Base-by-base conservation (phyloP, 2,329 filamentous ascomycete species). In the Aspergillus sp. region DNA sequence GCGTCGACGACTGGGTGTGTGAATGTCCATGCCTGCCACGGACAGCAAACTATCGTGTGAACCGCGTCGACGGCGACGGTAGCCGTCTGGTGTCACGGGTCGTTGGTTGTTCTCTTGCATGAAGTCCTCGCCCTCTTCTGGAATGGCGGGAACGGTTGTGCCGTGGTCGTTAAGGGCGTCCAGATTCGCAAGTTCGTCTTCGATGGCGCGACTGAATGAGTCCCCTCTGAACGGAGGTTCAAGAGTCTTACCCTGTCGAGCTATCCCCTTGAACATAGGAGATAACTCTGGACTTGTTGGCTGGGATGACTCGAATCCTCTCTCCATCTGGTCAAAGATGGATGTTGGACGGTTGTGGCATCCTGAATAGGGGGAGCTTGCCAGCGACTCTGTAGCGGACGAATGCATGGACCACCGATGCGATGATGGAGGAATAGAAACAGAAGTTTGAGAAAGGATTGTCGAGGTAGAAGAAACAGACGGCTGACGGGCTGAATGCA, bases 41-140 rank as follows among this genome's bases (percentile, higher is more conserved):
- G 90, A 96, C 56, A 96, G 80, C 52, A 96, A 84, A 15, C 88
- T 95, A 64, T 96, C 90, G 58, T 95, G 89, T 1, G 90, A 95
- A 30, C 25, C 25, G 25, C 25, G 25, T 30, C 25, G 25, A 12
- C 25, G 33, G 33, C 17, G 37, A 22, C 12, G n/a, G 13, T 37
- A 20, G 7, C 20, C 7, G 7, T 39, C 37, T 7, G 37, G 37
- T 9, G 37, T 19, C 2, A 17, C 10, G 19, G 33, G 33, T 17
- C 33, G 13, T 17, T 35, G 25, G 10, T 12, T 30, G 4, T 12
- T 30, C 25, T 30, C 25, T 30, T 30, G 25, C 25, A 53, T 49
- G 3, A 52, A 56, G 23, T 67, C 60, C 50, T 71, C 67, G 7
- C 62, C 56, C 49, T 72, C 68, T 54, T 72, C 70, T 4, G 64